Percentiles rank a stretch among this genome's conserved stretches.
phyloP scores from a whole-genome alignment of 768 basidiomycete genomes.

The Lactarius evosmus region DNA sequence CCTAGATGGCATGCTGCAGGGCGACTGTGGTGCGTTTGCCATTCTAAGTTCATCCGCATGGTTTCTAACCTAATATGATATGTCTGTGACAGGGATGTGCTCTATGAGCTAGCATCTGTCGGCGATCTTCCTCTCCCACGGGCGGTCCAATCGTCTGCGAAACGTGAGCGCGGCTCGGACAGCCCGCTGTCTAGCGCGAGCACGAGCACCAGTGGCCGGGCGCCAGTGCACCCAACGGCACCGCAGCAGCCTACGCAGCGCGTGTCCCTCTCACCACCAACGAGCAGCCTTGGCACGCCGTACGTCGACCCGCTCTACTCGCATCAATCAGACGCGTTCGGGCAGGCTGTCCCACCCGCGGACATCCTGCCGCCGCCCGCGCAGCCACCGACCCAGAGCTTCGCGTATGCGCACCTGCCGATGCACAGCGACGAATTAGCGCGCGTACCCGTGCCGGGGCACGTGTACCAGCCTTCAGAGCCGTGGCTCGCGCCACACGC shows the following conservation, averaged over 20 bases:
- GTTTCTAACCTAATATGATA: neutral
- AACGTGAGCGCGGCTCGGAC: slow-evolving; percentile 63
- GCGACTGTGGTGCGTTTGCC: slow-evolving; percentile 43
- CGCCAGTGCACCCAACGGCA: neutral
- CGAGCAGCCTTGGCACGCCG: slow-evolving; percentile 21
- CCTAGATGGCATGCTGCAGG: slow-evolving; percentile 48
- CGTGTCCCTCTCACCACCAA: slow-evolving; percentile 14
- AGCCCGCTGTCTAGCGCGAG: slow-evolving; percentile 35
- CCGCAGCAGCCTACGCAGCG: slow-evolving; percentile 7
- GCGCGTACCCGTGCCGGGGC: slow-evolving; percentile 15
- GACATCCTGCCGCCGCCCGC: slow-evolving; percentile 7
- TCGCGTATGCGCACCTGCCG: slow-evolving; percentile 21
- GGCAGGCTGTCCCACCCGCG: slow-evolving; percentile 1
- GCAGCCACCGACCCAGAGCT: slow-evolving; percentile 1
- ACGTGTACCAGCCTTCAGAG: slow-evolving; percentile 10
- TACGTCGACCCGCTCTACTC: slow-evolving; percentile 16
- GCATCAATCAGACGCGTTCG: slow-evolving; percentile 9
- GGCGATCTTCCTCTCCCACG: slow-evolving; percentile 68
- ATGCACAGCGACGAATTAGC: slow-evolving; percentile 26
- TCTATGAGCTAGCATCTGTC: slow-evolving; percentile 68
- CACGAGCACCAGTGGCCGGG: slow-evolving; percentile 1
- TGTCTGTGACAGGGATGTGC: slow-evolving; percentile 70
- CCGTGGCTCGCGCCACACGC: slow-evolving; percentile 18
- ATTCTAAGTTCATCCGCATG: neutral
- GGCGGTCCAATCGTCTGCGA: slow-evolving; percentile 48